A percentile compares a stretch with the other conserved stretches of the same genome.
Conservation (phyloP, 345 rosid species). For the Eucalyptus brandiana region DNA sequence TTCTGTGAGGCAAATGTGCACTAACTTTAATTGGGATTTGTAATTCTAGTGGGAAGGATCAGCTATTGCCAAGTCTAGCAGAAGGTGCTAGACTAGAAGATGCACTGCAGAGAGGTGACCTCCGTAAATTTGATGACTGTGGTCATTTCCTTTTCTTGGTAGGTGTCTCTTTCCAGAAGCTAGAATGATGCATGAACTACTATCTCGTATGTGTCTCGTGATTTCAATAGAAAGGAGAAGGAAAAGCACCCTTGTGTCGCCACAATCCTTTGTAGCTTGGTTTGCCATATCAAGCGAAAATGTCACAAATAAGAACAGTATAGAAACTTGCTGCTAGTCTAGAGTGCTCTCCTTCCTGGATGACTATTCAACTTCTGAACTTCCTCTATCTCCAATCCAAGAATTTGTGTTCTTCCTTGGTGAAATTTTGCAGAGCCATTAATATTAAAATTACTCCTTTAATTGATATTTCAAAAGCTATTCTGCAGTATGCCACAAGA, state of each 20-base stretch:
- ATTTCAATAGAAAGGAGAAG: background rate
- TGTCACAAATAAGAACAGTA: background rate
- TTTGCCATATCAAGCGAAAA: background rate
- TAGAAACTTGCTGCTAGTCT: background rate
- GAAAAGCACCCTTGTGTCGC: background rate
- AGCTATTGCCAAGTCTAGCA: conserved; percentile 49
- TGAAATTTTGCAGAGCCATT: background rate
- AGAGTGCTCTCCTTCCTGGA: background rate
- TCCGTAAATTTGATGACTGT: conserved; percentile 37
- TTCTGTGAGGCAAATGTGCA: background rate
- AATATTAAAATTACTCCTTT: background rate
- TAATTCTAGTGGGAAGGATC: conserved; percentile 62
- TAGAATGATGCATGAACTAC: background rate
- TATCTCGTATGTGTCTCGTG: background rate
- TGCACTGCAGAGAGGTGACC: conserved; percentile 34
- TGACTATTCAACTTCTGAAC: background rate
- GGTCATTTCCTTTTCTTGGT: conserved; percentile 85
- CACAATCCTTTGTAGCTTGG: background rate
- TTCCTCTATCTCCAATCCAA: background rate
- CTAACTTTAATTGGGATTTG: background rate
- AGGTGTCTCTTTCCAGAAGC: background rate
- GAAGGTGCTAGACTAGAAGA: conserved; percentile 51
- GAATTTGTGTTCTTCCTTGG: background rate
- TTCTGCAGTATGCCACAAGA: background rate
- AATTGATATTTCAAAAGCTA: background rate